Base-by-base conservation (phyloP, 345 rosid species). In the Melaleuca quinquenervia region DNA sequence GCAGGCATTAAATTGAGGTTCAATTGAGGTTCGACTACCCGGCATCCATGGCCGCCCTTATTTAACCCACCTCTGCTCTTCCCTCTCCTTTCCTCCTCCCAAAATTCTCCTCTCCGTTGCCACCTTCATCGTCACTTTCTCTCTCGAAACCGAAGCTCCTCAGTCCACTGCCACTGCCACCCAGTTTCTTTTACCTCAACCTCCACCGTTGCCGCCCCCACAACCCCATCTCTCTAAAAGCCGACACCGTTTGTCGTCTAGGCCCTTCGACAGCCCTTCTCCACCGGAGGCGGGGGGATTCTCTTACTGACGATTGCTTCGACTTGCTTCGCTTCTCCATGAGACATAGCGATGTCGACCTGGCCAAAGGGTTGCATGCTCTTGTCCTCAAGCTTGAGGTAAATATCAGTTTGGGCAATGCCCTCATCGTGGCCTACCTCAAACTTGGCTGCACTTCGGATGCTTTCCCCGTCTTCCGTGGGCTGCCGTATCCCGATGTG, bases 301-400 rank as follows among this genome's bases (percentile, higher is more conserved):
- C 83, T 8, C 76, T 92, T 22, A 91, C 99, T 0, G 88, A 91
- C 85, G 92, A 90, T 53, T 41, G 41, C 41, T 41, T 41, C 4
- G 41, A 41, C 41, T 41, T 41, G 41, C 41, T 2, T 41, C 41
- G 41, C 41, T 41, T 41, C 41, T 41, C 41, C 41, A 4, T 41
- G 41, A 41, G 41, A 41, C 85, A 85, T 89, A 45, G 76, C 58
- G 94, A 93, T 80, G 32, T 86, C 13, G 91, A 88, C n/a, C 93
- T 95, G 53, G 90, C 94, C 27, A 92, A 85, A 87, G 92, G 95
- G 22, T 88, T 94, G 0, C 98, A 96, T 90, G 95, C 95, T 82
- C 89, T 90, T 76, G 83, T 91, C 85, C 86, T 92, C 85, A 94
- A 94, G 91, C 89, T 92, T 85, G 87, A 86, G 24, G 92, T 88